Evolutionary conservation across 2,329 filamentous ascomycete genomes (phyloP).

Genomic region (Diplodia intermedia): DNA sequence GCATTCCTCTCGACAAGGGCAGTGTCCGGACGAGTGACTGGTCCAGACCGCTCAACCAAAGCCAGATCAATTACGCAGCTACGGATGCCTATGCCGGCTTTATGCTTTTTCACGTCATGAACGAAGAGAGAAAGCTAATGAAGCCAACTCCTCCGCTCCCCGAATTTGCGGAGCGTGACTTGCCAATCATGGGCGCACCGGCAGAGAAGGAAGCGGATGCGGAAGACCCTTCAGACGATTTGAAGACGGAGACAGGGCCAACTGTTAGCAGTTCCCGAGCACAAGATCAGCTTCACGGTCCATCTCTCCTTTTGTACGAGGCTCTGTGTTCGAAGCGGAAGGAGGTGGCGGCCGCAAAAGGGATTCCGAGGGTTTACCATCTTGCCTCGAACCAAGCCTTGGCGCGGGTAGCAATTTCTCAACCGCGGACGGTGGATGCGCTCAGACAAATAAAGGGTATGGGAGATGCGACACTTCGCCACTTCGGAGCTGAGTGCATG

Average conservation of each 20-base stretch:
- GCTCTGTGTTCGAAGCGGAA: not conserved
- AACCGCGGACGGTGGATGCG: conserved; percentile 34
- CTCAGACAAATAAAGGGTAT: not conserved
- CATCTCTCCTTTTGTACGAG: conserved; percentile 1
- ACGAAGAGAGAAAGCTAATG: conserved; percentile 70
- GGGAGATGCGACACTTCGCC: conserved; percentile 26
- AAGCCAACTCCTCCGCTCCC: conserved; percentile 75
- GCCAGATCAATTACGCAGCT: conserved; percentile 78
- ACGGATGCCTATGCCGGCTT: conserved; percentile 85
- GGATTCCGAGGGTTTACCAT: not conserved
- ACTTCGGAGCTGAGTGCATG: not conserved
- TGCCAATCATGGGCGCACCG: conserved; percentile 44
- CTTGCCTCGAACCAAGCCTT: conserved; percentile 1
- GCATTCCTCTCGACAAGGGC: conserved; percentile 78
- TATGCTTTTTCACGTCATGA: conserved; percentile 75
- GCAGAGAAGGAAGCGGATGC: conserved; percentile 28
- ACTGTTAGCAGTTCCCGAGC: not conserved
- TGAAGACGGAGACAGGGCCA: not conserved
- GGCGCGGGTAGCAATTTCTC: not conserved
- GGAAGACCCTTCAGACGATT: not conserved
- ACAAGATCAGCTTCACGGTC: not conserved
- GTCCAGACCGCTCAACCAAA: conserved; percentile 65
- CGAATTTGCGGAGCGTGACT: conserved; percentile 68
- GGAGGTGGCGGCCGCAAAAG: not conserved
- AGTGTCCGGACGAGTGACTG: conserved; percentile 78